Evolutionary conservation across 2,329 filamentous ascomycete genomes (phyloP).

Genomic region (Phyllosticta paracitricarpa): DNA sequence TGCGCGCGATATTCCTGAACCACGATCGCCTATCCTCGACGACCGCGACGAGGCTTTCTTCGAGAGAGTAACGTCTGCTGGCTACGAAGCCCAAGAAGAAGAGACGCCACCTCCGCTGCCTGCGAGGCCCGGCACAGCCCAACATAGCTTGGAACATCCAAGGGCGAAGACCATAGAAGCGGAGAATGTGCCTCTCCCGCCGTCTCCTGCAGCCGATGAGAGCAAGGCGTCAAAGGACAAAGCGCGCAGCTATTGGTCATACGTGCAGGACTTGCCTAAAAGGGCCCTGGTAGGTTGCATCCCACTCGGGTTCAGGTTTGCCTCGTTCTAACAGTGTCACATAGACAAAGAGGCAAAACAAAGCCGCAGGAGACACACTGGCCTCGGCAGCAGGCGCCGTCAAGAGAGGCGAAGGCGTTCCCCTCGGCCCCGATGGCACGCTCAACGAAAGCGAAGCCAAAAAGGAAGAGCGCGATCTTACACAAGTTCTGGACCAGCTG

Average conservation of each 20-base stretch:
- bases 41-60: constrained; percentile 53
- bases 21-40: constrained; percentile 39
- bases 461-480: constrained; percentile 62
- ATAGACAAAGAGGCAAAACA: constrained; percentile 24
- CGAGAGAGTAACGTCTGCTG: constrained; percentile 35
- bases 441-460: constrained; percentile 29
- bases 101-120: constrained; percentile 35
- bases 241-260: constrained; percentile 19
- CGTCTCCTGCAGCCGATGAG: constrained; percentile 32
- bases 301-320: not conserved
- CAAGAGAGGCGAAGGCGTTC: constrained; percentile 19
- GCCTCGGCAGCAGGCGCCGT: constrained; percentile 23
- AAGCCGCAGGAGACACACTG: constrained; percentile 23
- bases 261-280: constrained; percentile 8
- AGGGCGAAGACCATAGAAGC: constrained; percentile 32
- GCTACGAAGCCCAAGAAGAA: constrained; percentile 26
- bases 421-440: constrained; percentile 23
- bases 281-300: constrained; percentile 1
- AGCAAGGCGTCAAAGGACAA: constrained; percentile 18
- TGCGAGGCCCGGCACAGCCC: constrained; percentile 24
- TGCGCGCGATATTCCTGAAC: constrained; percentile 2
- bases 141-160: constrained; percentile 17
- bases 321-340: not conserved
- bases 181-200: constrained; percentile 41
- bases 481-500: constrained; percentile 68